Percentiles rank a stretch among this genome's conserved stretches.
These are phyloP conservation scores for Septoria petroselini DNA, from an alignment of 2,329 filamentous ascomycete species.

Conservation along the genomic window DNA sequence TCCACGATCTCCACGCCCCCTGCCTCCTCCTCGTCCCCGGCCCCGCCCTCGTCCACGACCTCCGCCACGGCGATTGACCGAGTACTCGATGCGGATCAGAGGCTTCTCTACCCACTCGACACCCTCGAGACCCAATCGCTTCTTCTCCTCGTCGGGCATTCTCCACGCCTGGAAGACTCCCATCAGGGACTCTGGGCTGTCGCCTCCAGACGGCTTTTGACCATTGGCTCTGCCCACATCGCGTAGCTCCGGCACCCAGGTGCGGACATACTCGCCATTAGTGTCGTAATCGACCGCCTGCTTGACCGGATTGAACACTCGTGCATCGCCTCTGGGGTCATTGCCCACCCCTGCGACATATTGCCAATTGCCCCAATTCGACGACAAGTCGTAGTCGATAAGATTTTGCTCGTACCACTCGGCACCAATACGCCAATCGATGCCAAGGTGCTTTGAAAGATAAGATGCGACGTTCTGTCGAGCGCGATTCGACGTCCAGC, in stretches of 20 bases:
- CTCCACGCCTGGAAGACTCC: constrained; percentile 71
- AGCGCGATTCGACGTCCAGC: constrained; percentile 73
- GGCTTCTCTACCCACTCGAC: constrained; percentile 66
- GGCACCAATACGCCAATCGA: constrained; percentile 77
- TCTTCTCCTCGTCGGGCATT: constrained; percentile 57
- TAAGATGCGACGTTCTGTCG: constrained; percentile 75
- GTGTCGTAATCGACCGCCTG: constrained; percentile 75
- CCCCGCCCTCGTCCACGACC: constrained; percentile 39
- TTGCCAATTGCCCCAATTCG: constrained; percentile 56
- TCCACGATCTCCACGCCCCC: constrained; percentile 19
- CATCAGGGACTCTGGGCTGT: constrained; percentile 42
- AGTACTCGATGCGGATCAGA: constrained; percentile 63
- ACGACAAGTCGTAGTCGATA: constrained; percentile 69
- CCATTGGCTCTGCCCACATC: constrained; percentile 42
- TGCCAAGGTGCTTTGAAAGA: constrained; percentile 66
- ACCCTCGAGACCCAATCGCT: constrained; percentile 54
- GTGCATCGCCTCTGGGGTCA: constrained; percentile 66
- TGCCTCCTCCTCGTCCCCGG: constrained; percentile 33
- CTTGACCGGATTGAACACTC: constrained; percentile 81
- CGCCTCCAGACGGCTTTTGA: neutral
- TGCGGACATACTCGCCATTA: constrained; percentile 65
- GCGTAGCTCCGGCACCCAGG: constrained; percentile 68
- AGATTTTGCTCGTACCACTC: constrained; percentile 79
- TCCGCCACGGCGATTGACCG: constrained; percentile 47
- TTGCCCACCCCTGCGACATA: constrained; percentile 78